Conservation (phyloP, 352 stramenopile species). For the Phytopythium oedochilum region DNA sequence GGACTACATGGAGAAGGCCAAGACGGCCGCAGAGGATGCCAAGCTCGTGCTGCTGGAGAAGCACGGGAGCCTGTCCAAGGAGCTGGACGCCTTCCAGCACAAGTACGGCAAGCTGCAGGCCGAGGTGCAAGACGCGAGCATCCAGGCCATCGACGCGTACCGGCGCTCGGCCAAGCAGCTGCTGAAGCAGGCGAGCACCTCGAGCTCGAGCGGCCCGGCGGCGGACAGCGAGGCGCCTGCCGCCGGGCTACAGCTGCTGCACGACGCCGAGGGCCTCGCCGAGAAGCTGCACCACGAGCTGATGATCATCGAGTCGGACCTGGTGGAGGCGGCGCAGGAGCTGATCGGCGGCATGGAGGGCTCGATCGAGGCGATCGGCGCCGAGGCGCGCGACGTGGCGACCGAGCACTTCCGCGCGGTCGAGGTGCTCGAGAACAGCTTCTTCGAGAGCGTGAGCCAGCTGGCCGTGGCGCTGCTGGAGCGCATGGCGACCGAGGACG, state of each 20-base stretch:
- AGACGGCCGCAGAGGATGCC: conserved; percentile 77
- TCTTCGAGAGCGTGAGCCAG: conserved; percentile 85
- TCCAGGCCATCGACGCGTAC: conserved; percentile 77
- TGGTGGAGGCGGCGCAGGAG: conserved; percentile 75
- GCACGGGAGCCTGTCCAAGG: conserved; percentile 36
- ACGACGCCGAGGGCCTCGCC: conserved; percentile 79
- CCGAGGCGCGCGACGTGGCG: conserved; percentile 52
- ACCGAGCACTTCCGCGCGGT: conserved; percentile 87
- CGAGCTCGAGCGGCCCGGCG: conserved; percentile 8
- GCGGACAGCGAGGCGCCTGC: conserved; percentile 27
- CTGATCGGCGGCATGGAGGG: conserved; percentile 56
- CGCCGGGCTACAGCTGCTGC: conserved; percentile 63
- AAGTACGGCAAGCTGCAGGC: conserved; percentile 65
- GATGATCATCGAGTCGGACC: conserved; percentile 87
- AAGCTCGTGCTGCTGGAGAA: conserved; percentile 79
- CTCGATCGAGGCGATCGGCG: conserved; percentile 57
- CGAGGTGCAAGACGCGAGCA: conserved; percentile 72
- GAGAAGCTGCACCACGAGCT: conserved; percentile 84
- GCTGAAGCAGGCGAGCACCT: conserved; percentile 43
- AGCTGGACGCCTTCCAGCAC: conserved; percentile 51
- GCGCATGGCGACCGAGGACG: conserved; percentile 70
- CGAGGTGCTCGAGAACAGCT: conserved; percentile 90
- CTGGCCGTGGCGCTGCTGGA: conserved; percentile 70
- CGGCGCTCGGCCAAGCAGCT: conserved; percentile 70
- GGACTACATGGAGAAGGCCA: conserved; percentile 85